Conservation (phyloP, 768 basidiomycete species). For the Leucosporidium creatinivorum region DNA sequence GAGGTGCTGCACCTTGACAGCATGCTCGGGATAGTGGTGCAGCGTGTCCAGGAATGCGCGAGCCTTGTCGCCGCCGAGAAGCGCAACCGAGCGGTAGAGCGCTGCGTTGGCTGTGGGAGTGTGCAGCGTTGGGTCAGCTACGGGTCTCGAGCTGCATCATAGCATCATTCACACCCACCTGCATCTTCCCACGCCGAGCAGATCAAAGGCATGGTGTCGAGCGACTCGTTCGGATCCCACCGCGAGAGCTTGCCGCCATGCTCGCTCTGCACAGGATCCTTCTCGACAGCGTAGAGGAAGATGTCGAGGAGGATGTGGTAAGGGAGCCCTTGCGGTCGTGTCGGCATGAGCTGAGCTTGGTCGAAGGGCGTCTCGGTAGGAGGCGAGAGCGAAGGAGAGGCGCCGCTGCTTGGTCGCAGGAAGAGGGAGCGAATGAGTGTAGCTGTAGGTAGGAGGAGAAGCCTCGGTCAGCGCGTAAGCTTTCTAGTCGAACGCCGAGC, state of each 20-base stretch:
- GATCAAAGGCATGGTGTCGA: neutral
- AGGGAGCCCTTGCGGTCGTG: neutral
- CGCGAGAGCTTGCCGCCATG: neutral
- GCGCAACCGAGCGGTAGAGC: conserved; percentile 9
- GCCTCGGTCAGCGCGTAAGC: no score
- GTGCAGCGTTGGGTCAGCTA: no score
- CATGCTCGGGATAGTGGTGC: neutral
- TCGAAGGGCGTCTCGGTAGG: no score
- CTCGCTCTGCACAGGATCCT: neutral
- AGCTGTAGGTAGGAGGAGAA: no score
- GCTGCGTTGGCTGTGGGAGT: neutral
- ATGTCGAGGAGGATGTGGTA: neutral
- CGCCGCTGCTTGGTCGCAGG: no score
- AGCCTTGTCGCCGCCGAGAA: neutral
- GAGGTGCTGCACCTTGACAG: neutral
- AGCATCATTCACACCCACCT: neutral
- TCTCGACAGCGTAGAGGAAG: neutral
- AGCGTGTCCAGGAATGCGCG: neutral
- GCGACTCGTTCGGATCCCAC: neutral
- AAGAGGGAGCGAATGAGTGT: no score
- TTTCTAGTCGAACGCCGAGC: no score
- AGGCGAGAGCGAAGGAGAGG: no score
- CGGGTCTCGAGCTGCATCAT: no score
- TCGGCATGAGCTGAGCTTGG: no score
- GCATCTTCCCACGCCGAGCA: neutral